Evolutionary conservation across 768 basidiomycete genomes (phyloP).

Genomic region (Lactarius deliciosus): DNA sequence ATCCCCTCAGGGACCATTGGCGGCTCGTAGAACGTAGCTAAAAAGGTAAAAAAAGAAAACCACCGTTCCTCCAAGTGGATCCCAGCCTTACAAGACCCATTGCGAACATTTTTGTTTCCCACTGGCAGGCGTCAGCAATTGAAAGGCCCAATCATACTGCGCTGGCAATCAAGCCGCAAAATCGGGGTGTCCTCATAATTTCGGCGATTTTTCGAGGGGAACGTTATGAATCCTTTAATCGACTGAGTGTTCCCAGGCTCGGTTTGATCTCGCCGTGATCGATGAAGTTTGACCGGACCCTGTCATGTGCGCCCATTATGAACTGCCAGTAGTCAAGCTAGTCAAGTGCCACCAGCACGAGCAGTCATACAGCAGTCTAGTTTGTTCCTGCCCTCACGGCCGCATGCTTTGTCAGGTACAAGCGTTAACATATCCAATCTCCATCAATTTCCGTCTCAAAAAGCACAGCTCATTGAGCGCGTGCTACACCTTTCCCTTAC

Average conservation of each 20-base stretch:
- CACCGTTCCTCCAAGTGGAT: neutral
- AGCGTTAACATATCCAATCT: neutral
- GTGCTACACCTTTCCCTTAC: neutral
- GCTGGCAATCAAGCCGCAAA: neutral
- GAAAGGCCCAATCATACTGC: neutral
- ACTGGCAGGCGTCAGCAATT: neutral
- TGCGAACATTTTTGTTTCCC: neutral
- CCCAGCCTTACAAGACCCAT: neutral
- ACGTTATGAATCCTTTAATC: neutral
- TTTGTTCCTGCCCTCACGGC: neutral
- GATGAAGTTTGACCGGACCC: neutral
- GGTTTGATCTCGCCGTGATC: constrained; percentile 8
- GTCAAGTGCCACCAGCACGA: neutral
- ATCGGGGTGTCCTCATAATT: neutral
- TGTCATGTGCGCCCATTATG: neutral
- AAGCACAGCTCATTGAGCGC: no score
- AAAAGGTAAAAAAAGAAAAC: constrained; percentile 15
- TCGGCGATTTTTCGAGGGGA: neutral
- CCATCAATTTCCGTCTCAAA: constrained; percentile 1
- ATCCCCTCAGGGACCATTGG: constrained; percentile 2
- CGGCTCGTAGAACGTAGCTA: neutral
- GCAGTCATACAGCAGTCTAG: neutral
- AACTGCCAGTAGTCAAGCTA: neutral
- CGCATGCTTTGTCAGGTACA: neutral
- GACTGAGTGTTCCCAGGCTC: neutral